Base-by-base conservation (phyloP, 768 basidiomycete species). In the Auriscalpium microsporum region DNA sequence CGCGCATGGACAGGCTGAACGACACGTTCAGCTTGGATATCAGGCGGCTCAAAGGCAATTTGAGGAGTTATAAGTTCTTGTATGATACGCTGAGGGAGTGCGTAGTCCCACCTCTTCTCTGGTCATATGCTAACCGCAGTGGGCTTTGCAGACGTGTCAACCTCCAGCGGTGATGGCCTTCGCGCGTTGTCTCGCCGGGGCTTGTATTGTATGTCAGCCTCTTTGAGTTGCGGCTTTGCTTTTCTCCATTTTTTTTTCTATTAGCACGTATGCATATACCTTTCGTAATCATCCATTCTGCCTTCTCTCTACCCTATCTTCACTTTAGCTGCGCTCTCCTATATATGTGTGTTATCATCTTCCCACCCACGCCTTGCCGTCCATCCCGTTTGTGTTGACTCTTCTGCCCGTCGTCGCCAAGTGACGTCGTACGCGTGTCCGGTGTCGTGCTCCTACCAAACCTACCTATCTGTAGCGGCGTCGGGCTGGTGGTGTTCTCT, bases 21-120 rank as follows among this genome's bases (percentile, higher is more conserved):
- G 90, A 91, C 66, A 90, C 94, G 46, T 94, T 87, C 70, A 87
- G 87, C 70, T 76, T 98, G 63, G 94, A 97, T 71, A 86, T 97
- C 67, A 82, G 94, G 64, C 74, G 96, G 61, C 68, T 97, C 65
- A 94, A 95, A 70, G 96, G 96, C 33, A 90, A 90, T 67, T 74
- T 95, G 67, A 81, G 90, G 72, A 91, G 90, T 70, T 97, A 92
- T 73, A 91, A 92, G 72, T 93, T 89, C 71, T 73, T 93, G 70
- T 92, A 93, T 67, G 90, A 93, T 74, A 84, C 81, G 56, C 74
- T 93, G 68, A 80, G 90, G 80, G 81, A 87, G 90, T 93, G 68
- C 64, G 90, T 82, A 21, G 28, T 28, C 28, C 9, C 17, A 42
- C 53, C 61, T 54, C 55, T 47, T 66, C n/a, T 14, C 42, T 21